A percentile compares a stretch with the other conserved stretches of the same genome.
Conservation (phyloP, 2,329 filamentous ascomycete genomes). For the Cordyceps militaris region DNA sequence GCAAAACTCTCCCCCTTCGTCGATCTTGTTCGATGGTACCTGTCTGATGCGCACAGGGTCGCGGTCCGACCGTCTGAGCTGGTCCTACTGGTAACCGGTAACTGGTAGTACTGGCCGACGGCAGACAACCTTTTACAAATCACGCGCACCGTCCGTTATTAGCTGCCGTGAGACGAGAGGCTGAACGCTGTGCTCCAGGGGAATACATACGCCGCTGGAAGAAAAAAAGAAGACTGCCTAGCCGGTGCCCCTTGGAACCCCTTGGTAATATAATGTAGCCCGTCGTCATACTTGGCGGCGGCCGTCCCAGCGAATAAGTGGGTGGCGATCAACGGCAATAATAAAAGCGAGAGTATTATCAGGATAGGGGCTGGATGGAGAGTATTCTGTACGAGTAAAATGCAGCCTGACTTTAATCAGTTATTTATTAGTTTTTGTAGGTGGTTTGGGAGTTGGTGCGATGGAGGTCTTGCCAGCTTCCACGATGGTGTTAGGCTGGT, state of each 20-base stretch:
- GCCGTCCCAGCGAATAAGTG: not conserved
- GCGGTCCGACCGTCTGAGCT: not conserved
- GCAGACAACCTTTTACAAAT: not conserved
- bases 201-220: not conserved
- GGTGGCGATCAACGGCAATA: not conserved
- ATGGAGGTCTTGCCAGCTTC: too few species aligned
- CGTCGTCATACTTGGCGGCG: not conserved
- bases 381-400: too few species aligned
- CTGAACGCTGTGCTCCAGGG: not conserved
- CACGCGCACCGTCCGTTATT: not conserved
- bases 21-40: not conserved
- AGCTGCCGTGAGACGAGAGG: not conserved
- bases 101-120: not conserved
- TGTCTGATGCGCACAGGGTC: not conserved
- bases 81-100: not conserved
- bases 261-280: not conserved
- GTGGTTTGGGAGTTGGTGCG: too few species aligned
- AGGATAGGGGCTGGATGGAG: not conserved
- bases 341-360: not conserved
- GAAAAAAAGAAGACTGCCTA: not conserved
- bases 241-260: slow-evolving; percentile 1
- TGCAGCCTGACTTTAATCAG: too few species aligned
- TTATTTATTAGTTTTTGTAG: too few species aligned
- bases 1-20: not conserved
- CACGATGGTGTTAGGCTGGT: too few species aligned